A percentile compares a stretch with the other conserved stretches of the same genome.
Evolutionary conservation across 108 stramenopile species (phyloP).

Genomic region (Fragilariopsis cylindrus): DNA sequence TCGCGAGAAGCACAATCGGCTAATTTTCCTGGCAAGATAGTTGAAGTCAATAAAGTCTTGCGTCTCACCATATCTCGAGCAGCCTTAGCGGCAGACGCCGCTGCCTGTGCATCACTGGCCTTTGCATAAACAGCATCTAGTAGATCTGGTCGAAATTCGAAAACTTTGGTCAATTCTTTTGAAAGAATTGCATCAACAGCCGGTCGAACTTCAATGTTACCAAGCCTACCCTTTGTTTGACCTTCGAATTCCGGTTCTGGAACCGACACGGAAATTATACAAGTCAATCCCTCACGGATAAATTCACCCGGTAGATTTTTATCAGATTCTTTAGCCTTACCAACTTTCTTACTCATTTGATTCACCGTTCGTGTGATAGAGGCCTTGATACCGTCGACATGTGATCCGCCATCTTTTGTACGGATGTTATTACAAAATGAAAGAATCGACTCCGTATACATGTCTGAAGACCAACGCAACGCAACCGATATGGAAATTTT

Average conservation of each 20-base stretch:
- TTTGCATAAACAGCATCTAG: conserved; percentile 83
- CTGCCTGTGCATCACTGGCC: conserved; percentile 85
- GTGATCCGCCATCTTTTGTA: conserved; percentile 93
- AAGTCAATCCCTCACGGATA: conserved; percentile 91
- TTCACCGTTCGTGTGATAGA: conserved; percentile 88
- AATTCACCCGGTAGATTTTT: conserved; percentile 89
- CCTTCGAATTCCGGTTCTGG: conserved; percentile 97
- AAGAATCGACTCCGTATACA: conserved; percentile 88
- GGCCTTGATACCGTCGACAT: conserved; percentile 91
- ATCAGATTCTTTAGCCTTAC: conserved; percentile 76
- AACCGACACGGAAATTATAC: conserved; percentile 87
- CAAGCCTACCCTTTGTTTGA: conserved; percentile 95
- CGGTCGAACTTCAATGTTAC: conserved; percentile 91
- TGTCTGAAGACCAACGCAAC: conserved; percentile 87
- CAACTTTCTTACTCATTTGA: conserved; percentile 65
- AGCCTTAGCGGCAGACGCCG: conserved; percentile 90
- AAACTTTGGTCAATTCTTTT: conserved; percentile 77
- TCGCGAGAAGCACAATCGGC: conserved; percentile 88
- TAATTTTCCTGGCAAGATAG: conserved; percentile 92
- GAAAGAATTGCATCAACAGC: conserved; percentile 84
- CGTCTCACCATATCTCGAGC: conserved; percentile 94
- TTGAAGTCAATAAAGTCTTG: conserved; percentile 87
- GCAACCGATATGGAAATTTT: conserved; percentile 81
- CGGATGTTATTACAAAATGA: conserved; percentile 95
- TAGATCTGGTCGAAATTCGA: conserved; percentile 89